Percentiles rank a stretch among this genome's conserved stretches.
Conservation (phyloP, 257 asterid species). For the Solanum sejunctum region DNA sequence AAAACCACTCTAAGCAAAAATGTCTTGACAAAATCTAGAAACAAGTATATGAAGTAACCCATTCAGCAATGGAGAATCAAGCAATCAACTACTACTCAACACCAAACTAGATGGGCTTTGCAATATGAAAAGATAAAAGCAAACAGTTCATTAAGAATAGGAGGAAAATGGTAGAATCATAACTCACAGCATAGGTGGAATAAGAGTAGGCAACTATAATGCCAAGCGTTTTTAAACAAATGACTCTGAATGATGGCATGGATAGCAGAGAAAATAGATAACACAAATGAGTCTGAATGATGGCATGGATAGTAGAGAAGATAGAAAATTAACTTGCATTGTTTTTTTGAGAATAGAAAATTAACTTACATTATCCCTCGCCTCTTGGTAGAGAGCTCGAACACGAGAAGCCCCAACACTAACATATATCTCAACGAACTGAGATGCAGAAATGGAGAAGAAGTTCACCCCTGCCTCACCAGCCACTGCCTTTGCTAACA, state of each 20-base stretch:
- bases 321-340: conserved; percentile 39
- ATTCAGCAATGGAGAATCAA: not conserved
- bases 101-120: not conserved
- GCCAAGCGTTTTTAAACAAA: not conserved
- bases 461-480: conserved; percentile 99
- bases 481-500: conserved; percentile 95
- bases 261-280: not conserved
- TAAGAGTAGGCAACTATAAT: not conserved
- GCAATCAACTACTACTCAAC: not conserved
- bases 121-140: not conserved
- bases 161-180: not conserved
- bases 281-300: not conserved
- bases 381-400: conserved; percentile 95
- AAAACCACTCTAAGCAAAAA: not conserved
- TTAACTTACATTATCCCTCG: conserved; percentile 69
- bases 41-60: not conserved
- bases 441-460: conserved; percentile 98
- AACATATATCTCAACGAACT: conserved; percentile 93
- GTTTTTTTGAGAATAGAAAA: conserved; percentile 12
- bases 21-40: not conserved
- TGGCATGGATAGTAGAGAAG: not conserved
- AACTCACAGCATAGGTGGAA: not conserved
- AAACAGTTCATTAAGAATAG: not conserved
- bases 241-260: not conserved
- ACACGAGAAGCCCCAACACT: conserved; percentile 99